phyloP scores from a whole-genome alignment of 2,329 filamentous ascomycete genomes.

The Pseudogymnoascus sp. region DNA sequence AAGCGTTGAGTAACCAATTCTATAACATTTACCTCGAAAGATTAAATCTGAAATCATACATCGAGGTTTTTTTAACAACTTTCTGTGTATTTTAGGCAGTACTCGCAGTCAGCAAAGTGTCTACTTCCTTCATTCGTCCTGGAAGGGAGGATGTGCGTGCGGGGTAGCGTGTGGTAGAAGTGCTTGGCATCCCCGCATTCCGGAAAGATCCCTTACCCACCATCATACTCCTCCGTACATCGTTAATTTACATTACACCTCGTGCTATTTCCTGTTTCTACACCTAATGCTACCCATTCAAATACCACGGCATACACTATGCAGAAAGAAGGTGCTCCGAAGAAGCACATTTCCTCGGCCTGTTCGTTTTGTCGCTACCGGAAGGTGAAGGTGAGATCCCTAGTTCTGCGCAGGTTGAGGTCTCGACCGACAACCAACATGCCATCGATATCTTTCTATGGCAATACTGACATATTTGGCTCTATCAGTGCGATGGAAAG shows the following conservation, averaged over 20 bases:
- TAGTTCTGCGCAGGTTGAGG: neutral
- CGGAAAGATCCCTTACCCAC: neutral
- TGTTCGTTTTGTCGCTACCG: neutral
- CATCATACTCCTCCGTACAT: neutral
- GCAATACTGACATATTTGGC: neutral
- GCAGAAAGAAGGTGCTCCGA: neutral
- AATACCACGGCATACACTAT: neutral
- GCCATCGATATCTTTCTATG: neutral
- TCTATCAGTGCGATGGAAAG: neutral
- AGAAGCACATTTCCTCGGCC: constrained; percentile 2
- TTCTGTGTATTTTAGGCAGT: neutral
- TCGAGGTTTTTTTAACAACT: neutral
- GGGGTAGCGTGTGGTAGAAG: neutral
- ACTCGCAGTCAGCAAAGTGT: neutral
- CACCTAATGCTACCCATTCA: neutral
- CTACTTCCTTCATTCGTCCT: neutral
- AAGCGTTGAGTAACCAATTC: neutral
- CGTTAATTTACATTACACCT: neutral
- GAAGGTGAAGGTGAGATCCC: neutral
- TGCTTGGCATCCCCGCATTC: neutral
- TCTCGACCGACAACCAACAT: neutral
- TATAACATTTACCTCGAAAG: neutral
- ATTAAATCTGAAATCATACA: neutral
- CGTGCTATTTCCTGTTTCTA: neutral
- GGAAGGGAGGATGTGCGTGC: neutral